Base-by-base conservation (phyloP, 1,139 yeast species). In the Zygosaccharomyces pseudobailii region DNA sequence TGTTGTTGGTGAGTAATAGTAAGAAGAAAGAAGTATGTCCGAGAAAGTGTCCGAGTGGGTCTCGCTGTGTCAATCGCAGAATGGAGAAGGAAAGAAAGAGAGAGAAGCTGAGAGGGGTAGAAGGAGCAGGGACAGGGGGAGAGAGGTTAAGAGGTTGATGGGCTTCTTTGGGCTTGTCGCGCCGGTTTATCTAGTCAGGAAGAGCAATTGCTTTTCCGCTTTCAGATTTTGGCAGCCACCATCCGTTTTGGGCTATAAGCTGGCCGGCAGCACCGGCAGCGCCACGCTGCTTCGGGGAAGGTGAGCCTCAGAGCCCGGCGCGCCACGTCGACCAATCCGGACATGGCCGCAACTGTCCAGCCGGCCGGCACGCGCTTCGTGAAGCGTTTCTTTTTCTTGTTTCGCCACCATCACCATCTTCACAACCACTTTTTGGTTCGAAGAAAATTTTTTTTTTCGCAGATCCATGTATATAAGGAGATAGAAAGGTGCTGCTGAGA, bases 401-500 rank as follows among this genome's bases (percentile, higher is more conserved):
- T 30, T 30, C 33, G 33, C 33, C 33, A 30, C 33, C 27, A 6
- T 24, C 27, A 8, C 8, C 9, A 2, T 24, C 27, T 6, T 6
- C 8, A 24, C 27, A 8, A 24, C 27, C 27, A 24, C 27, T 24
- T 24, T 24, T 24, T 24, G 2, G 1, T 30, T 30, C 33, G 33
- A 30, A 30, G 4, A 9, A 9, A n/a, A 10, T 9, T 7, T 35
- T 27, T 44, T 36, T 43, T 28, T 43, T 44, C 36, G 22, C 43
- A 39, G 44, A 40, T 25, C 37, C 28, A 17, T 19, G 37, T 40
- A 38, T 47, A 47, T 47, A 47, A 41, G 45, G 42, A 42, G 44
- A 19, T 39, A 27, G 36, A 36, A 22, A 17, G 36, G 19, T 36
- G 9, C n/a, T n/a, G n/a, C n/a, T n/a, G n/a, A 20, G 37, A 20